Percentiles rank a stretch among this genome's conserved stretches.
These are phyloP conservation scores for Hevea brasiliensis DNA, from an alignment of 345 rosid genomes.

Conservation along the genomic window DNA sequence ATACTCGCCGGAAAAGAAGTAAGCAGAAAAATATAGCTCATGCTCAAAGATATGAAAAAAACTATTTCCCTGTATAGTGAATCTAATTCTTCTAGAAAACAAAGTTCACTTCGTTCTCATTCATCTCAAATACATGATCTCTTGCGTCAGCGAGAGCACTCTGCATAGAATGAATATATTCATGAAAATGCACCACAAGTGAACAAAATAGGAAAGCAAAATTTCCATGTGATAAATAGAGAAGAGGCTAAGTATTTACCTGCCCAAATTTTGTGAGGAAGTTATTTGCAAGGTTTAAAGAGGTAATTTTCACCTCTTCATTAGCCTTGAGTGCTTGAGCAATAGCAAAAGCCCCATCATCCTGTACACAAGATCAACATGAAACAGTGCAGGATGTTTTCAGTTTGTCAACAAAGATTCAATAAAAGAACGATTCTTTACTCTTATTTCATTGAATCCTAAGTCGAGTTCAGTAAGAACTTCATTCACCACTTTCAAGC, in stretches of 20 bases:
- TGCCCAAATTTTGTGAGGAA: conserved; percentile 95
- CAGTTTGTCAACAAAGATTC: background rate
- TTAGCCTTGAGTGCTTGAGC: conserved; percentile 95
- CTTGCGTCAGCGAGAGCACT: conserved; percentile 84
- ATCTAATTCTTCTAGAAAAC: conserved; percentile 52
- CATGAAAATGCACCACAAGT: background rate
- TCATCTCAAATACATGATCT: conserved; percentile 96
- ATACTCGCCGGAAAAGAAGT: conserved; percentile 22
- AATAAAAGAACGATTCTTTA: conserved; percentile 22
- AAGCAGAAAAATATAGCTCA: conserved; percentile 8
- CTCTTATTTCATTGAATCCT: conserved; percentile 94
- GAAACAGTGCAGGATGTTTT: conserved; percentile 8
- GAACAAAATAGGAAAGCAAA: background rate
- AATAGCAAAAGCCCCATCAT: conserved; percentile 92
- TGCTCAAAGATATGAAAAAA: conserved; percentile 10
- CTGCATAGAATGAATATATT: conserved; percentile 39
- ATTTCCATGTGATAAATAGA: background rate
- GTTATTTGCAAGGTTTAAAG: conserved; percentile 79
- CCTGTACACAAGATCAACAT: conserved; percentile 42
- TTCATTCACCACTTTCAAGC: conserved; percentile 97
- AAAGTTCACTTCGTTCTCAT: conserved; percentile 80
- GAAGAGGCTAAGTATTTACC: conserved; percentile 36
- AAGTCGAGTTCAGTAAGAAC: conserved; percentile 78
- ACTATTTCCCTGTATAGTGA: conserved; percentile 5
- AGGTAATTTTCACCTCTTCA: conserved; percentile 78